Percentiles rank a stretch among this genome's conserved stretches.
Evolutionary conservation across 345 rosid species (phyloP).

Genomic region (Kandelia obovata): DNA sequence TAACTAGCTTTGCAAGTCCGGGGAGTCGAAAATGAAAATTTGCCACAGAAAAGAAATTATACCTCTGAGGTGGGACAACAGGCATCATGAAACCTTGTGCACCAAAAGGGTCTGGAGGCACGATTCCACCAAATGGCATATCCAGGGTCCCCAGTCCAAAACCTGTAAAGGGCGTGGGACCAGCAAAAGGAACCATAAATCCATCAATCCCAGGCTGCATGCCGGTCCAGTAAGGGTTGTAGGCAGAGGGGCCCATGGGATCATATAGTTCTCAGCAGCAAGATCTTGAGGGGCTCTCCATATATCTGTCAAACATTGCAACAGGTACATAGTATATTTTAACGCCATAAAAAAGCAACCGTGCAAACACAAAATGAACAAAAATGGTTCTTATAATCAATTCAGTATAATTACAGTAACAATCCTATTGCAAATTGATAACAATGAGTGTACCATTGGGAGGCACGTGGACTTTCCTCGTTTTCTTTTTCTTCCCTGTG

Average conservation of each 20-base stretch:
- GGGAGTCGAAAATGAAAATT: background rate
- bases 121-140: constrained; percentile 51
- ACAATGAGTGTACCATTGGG: constrained; percentile 39
- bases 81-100: constrained; percentile 66
- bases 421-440: background rate
- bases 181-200: constrained; percentile 47
- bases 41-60: background rate
- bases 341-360: background rate
- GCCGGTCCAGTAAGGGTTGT: constrained; percentile 71
- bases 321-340: background rate
- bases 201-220: constrained; percentile 77
- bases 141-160: constrained; percentile 61
- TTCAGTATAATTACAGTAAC: background rate
- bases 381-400: background rate
- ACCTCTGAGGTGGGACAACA: constrained; percentile 60
- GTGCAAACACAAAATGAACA: background rate
- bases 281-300: constrained; percentile 70
- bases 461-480: constrained; percentile 68
- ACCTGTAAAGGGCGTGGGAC: constrained; percentile 57
- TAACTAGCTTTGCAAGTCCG: background rate
- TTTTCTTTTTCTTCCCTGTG: constrained; percentile 78
- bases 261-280: constrained; percentile 71
- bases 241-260: constrained; percentile 64
- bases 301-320: constrained; percentile 44
- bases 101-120: constrained; percentile 62